Conservation (phyloP, 768 basidiomycete species). For the Ramaria sp. region DNA sequence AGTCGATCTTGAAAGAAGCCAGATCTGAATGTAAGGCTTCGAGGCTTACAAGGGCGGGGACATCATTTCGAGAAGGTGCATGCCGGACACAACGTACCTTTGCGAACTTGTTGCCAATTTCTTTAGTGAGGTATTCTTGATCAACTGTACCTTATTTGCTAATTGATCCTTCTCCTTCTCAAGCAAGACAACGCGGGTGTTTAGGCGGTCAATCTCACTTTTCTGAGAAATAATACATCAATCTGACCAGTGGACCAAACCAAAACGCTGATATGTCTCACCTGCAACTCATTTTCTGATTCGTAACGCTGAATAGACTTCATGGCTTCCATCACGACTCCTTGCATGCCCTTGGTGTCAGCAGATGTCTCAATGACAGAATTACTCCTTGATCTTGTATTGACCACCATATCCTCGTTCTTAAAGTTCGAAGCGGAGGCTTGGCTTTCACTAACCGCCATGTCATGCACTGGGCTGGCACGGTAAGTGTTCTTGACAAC, state of each 20-base stretch:
- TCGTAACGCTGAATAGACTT: conserved; percentile 8
- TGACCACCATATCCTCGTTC: background rate
- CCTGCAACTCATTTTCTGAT: conserved; percentile 2
- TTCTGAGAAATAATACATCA: background rate
- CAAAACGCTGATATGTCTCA: background rate
- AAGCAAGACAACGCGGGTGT: background rate
- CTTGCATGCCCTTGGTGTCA: conserved; percentile 6
- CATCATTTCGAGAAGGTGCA: background rate
- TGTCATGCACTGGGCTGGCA: background rate
- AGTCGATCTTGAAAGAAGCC: background rate
- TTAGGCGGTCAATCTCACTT: background rate
- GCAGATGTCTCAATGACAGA: background rate
- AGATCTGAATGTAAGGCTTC: background rate
- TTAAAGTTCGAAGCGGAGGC: background rate
- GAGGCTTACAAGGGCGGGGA: background rate
- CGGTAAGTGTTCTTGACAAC: background rate
- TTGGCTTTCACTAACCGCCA: background rate
- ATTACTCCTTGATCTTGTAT: background rate
- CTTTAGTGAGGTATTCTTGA: conserved; percentile 1
- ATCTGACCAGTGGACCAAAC: background rate
- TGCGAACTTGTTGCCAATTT: conserved; percentile 1
- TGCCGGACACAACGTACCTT: background rate
- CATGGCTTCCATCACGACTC: conserved; percentile 8
- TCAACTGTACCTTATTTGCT: background rate
- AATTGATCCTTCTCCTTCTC: background rate